Evolutionary conservation across 1,139 yeast genomes (phyloP).

Genomic region (Candida labiduridarum): DNA sequence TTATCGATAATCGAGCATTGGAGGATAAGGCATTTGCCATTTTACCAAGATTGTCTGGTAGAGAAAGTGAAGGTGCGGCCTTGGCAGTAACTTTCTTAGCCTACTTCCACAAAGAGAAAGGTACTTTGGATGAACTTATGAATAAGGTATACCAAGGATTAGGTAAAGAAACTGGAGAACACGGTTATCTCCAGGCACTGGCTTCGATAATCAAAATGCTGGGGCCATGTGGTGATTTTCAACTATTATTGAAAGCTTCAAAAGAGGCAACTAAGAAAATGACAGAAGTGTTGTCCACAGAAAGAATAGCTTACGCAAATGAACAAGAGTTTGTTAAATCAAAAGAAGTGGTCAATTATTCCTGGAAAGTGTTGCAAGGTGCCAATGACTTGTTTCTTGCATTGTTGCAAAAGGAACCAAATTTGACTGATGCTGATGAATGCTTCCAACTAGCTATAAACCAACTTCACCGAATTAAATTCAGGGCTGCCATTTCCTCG

Average conservation of each 20-base stretch:
- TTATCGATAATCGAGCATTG: constrained; percentile 21
- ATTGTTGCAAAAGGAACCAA: constrained; percentile 6
- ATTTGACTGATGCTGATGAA: constrained; percentile 20
- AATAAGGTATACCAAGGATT: constrained; percentile 3
- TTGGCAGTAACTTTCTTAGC: constrained; percentile 25
- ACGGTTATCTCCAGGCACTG: constrained; percentile 10
- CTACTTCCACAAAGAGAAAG: constrained; percentile 2
- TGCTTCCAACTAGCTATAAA: constrained; percentile 51
- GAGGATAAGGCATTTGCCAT: constrained; percentile 41
- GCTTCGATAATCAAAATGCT: constrained; percentile 1
- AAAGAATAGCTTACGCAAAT: constrained; percentile 9
- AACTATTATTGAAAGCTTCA: constrained; percentile 4
- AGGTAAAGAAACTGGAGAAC: constrained; percentile 5
- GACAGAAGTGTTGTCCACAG: constrained; percentile 50
- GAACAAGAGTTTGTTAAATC: constrained; percentile 24
- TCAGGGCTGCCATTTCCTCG: constrained; percentile 89
- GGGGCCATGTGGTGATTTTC: neutral
- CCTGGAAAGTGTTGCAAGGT: constrained; percentile 88
- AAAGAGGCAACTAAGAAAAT: constrained; percentile 6
- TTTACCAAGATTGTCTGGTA: constrained; percentile 61
- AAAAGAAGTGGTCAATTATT: constrained; percentile 66
- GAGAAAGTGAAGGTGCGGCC: constrained; percentile 84
- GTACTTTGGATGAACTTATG: constrained; percentile 3
- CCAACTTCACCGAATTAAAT: constrained; percentile 76
- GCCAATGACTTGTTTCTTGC: constrained; percentile 53